Evolutionary conservation across 805 yeast genomes (phyloP).

Genomic region (Priceomyces medius): DNA sequence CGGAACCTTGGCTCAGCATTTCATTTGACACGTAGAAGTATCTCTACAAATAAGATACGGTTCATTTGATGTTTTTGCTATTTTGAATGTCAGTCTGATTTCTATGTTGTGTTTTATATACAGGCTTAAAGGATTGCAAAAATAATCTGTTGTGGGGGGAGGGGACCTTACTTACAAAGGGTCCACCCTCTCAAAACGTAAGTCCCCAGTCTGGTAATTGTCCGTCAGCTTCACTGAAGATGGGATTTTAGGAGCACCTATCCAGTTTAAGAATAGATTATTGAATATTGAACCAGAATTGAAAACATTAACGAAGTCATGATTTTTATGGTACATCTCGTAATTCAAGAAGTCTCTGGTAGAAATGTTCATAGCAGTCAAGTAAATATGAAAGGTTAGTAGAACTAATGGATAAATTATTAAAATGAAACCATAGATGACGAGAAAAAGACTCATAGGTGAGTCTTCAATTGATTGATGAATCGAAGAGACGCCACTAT

Average conservation of each 20-base stretch:
- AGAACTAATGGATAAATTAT: conserved; percentile 58
- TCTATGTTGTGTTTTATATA: neutral
- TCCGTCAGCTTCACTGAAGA: conserved; percentile 19
- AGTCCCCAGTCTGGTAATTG: conserved; percentile 20
- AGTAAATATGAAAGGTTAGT: conserved; percentile 50
- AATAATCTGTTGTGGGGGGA: too few species aligned
- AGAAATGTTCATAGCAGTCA: conserved; percentile 59
- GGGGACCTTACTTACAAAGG: conserved; percentile 20
- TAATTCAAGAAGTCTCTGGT: conserved; percentile 69
- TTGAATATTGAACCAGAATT: conserved; percentile 20
- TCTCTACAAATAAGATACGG: neutral
- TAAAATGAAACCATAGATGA: conserved; percentile 45
- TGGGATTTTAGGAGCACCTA: conserved; percentile 30
- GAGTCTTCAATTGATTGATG: conserved; percentile 14
- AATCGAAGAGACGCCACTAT: conserved; percentile 29
- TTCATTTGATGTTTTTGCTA: neutral
- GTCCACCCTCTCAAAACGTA: conserved; percentile 23
- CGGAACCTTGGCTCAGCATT: neutral
- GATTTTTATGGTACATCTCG: conserved; percentile 30
- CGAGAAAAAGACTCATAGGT: conserved; percentile 50
- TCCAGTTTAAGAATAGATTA: conserved; percentile 38
- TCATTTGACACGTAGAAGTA: neutral
- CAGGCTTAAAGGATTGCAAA: neutral
- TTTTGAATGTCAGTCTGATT: neutral
- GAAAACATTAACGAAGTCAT: conserved; percentile 33